Evolutionary conservation across 2,329 filamentous ascomycete species (phyloP).

Genomic region (Exophiala aquamarina): DNA sequence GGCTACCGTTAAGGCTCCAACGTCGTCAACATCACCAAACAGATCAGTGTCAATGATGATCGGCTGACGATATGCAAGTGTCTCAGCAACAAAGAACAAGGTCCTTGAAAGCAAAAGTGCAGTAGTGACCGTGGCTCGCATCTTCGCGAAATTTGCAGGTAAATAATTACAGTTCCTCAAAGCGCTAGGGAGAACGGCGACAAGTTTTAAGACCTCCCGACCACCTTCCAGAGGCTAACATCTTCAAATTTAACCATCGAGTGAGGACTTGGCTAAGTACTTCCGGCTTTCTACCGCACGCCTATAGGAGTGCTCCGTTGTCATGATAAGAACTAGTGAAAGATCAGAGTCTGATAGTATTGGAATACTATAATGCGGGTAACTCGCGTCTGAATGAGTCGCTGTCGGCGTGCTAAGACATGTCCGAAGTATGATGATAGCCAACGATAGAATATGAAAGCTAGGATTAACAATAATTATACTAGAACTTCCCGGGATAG

Average conservation of each 20-base stretch:
- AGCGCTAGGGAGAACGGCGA: not conserved
- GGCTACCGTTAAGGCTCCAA: constrained; percentile 6
- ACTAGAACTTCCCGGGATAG: not conserved
- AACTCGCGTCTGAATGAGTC: not conserved
- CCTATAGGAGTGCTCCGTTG: not conserved
- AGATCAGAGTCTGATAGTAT: not conserved
- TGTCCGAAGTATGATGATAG: not conserved
- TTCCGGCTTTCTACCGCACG: not conserved
- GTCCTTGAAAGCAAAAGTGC: not conserved
- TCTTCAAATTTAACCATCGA: not conserved
- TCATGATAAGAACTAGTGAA: not conserved
- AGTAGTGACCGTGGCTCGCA: not conserved
- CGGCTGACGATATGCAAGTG: not conserved
- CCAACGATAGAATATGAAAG: not conserved
- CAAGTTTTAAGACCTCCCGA: not conserved
- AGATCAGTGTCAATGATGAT: constrained; percentile 11
- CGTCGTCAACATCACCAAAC: constrained; percentile 10
- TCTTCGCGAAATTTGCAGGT: not conserved
- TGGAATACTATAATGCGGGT: not conserved
- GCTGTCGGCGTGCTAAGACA: not conserved
- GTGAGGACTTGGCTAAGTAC: not conserved
- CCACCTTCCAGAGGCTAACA: not conserved
- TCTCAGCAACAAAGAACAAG: not conserved
- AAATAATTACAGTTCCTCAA: not conserved
- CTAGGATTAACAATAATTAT: not conserved